Evolutionary conservation across 441 rosid species (phyloP).

Genomic region (Gossypium trilobum): DNA sequence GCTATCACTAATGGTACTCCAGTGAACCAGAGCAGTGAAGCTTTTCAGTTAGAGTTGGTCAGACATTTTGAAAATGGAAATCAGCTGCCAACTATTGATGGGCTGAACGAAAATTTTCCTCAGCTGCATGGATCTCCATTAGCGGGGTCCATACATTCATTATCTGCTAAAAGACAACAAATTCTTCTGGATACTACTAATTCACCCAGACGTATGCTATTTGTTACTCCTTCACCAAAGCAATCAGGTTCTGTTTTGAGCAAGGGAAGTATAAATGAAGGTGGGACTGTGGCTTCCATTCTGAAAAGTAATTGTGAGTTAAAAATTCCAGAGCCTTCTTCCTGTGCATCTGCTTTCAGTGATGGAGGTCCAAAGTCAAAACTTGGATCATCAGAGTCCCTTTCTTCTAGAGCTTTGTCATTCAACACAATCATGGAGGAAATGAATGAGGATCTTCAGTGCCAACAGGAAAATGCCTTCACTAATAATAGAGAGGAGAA

Average conservation of each 20-base stretch:
- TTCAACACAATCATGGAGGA: slow-evolving; percentile 26
- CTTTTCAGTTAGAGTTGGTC: slow-evolving; percentile 13
- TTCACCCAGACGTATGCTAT: slow-evolving; percentile 24
- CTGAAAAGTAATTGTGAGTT: slow-evolving; percentile 41
- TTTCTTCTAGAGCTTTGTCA: slow-evolving; percentile 32
- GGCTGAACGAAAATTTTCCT: slow-evolving; percentile 15
- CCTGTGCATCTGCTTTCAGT: slow-evolving; percentile 35
- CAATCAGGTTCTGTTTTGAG: slow-evolving; percentile 35
- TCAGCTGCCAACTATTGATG: slow-evolving; percentile 21
- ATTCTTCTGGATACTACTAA: slow-evolving; percentile 29
- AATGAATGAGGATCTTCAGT: slow-evolving; percentile 11
- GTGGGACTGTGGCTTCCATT: slow-evolving; percentile 32
- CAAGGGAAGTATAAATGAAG: slow-evolving; percentile 34
- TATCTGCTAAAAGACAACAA: slow-evolving; percentile 31
- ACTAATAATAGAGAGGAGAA: slow-evolving; percentile 36
- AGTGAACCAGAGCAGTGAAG: slow-evolving; percentile 15
- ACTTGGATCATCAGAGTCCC: slow-evolving; percentile 30
- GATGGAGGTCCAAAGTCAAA: slow-evolving; percentile 48
- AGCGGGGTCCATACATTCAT: slow-evolving; percentile 33
- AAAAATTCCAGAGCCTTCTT: slow-evolving; percentile 37
- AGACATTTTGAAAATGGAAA: slow-evolving; percentile 29
- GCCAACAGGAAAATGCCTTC: slow-evolving; percentile 22
- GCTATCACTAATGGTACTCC: slow-evolving; percentile 11
- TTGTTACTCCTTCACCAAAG: slow-evolving; percentile 59
- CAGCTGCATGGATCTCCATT: slow-evolving; percentile 25